Base-by-base conservation (phyloP, 163 green algal species). In the Chloromonas sp. region DNA sequence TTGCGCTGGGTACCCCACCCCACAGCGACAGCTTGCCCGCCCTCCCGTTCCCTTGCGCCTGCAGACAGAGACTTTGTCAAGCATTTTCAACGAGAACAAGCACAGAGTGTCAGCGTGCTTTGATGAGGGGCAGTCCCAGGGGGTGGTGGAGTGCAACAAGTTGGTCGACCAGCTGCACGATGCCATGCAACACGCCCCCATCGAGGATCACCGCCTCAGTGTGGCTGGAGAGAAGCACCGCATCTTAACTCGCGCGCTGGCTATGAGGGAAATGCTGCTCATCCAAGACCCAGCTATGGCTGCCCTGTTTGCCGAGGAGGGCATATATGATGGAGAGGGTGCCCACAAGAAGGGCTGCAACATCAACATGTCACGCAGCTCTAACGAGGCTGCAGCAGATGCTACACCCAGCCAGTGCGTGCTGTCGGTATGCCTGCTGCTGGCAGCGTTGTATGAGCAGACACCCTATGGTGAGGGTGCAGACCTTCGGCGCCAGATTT, bases 361-460 rank as follows among this genome's bases (percentile, higher is more conserved):
- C 59, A 57, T 83, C 5, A 3, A 71, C 78, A 81, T 81, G 15
- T 58, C 57, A 58, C 78, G 78, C 78, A 61, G 15, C n/a, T 60
- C 3, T 11, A 83, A 83, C 79, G 79, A 83, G 79, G 79, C 60
- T 60, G 79, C 71, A 5, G 58, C 79, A 11, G 81, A 84, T 58
- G 81, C 81, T 3, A 80, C 15, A 2, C 58, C 81, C 15, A 70
- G 66, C 57, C 61, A 84, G 81, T 84, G 81, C 81, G 8, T 84
- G 15, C 36, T 78, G 14, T 79, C 61, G 3, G 81, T 84, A 11
- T 84, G 81, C 81, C 81, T 84, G 66, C 70, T 84, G 14, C 14
- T 80, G 66, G 81, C 81, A 15, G 62, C 81, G 2, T 70, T 84
- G 36, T 84, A 80, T 14, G 81, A 84, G 81, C 81, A 84, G 81